These are phyloP conservation scores for Maudiozyma humilis DNA, from an alignment of 1,139 yeast species.

Conservation along the genomic window DNA sequence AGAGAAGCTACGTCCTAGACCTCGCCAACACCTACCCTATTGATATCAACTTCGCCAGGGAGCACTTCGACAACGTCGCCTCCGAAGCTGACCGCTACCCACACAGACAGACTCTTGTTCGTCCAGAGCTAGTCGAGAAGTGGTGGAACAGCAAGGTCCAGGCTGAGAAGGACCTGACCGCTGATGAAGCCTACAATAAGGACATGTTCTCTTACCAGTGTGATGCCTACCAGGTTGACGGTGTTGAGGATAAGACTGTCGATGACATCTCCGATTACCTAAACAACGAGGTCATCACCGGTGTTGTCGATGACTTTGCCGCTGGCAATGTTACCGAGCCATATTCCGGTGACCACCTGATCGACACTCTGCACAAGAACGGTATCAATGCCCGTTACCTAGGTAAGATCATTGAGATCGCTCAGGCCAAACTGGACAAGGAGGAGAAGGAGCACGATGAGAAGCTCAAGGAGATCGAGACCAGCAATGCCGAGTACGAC, in stretches of 20 bases:
- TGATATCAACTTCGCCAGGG: constrained; percentile 68
- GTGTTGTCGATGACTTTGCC: constrained; percentile 45
- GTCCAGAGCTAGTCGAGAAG: constrained; percentile 83
- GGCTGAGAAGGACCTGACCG: constrained; percentile 32
- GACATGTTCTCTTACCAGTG: constrained; percentile 61
- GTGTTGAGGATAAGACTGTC: constrained; percentile 54
- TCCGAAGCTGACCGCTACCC: constrained; percentile 55
- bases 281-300: constrained; percentile 50
- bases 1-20: constrained; percentile 76
- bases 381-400: constrained; percentile 90
- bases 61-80: constrained; percentile 37
- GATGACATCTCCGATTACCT: constrained; percentile 62
- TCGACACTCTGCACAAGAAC: constrained; percentile 57
- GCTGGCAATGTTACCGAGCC: constrained; percentile 52
- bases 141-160: constrained; percentile 78
- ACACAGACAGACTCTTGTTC: constrained; percentile 65
- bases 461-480: constrained; percentile 24
- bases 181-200: constrained; percentile 49
- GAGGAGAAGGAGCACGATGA: constrained; percentile 27
- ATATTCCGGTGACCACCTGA: constrained; percentile 70
- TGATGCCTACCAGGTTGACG: constrained; percentile 55
- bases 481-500: constrained; percentile 32
- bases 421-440: constrained; percentile 24
- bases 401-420: constrained; percentile 42
- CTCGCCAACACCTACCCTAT: constrained; percentile 76